Percentiles rank a stretch among this genome's conserved stretches.
Evolutionary conservation across 75 land plant species (phyloP).

Genomic region (Ceratopteris richardii): DNA sequence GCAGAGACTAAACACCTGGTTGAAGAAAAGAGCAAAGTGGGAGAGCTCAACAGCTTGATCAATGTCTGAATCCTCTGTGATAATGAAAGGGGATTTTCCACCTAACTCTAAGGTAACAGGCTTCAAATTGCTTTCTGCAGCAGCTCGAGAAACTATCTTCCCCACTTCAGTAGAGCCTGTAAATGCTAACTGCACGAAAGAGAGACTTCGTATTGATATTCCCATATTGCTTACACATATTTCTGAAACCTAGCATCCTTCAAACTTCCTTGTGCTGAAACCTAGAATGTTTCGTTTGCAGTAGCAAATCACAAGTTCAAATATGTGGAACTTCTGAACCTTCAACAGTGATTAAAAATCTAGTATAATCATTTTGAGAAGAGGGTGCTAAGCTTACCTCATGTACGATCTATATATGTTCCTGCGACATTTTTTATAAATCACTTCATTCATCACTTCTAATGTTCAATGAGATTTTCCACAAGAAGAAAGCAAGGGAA

Average conservation of each 20-base stretch:
- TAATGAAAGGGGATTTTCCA: conserved; percentile 47
- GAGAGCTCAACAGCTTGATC: conserved; percentile 48
- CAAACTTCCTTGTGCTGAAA: background rate
- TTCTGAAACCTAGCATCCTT: background rate
- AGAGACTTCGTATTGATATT: background rate
- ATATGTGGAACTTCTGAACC: too few relatives aligned
- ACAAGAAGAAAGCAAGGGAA: background rate
- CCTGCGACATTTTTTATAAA: too few relatives aligned
- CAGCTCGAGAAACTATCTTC: conserved; percentile 20
- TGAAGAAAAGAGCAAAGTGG: conserved; percentile 47
- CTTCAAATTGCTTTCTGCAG: conserved; percentile 44
- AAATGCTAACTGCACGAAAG: conserved; percentile 25
- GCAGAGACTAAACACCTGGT: conserved; percentile 17
- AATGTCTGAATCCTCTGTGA: conserved; percentile 45
- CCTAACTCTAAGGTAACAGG: conserved; percentile 46
- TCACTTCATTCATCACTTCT: too few relatives aligned
- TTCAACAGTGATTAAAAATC: too few relatives aligned
- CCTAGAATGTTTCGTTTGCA: background rate
- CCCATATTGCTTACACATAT: background rate
- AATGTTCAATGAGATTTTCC: too few relatives aligned
- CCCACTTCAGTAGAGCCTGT: conserved; percentile 47
- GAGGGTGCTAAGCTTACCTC: too few relatives aligned
- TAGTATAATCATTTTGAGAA: too few relatives aligned
- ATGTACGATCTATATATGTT: too few relatives aligned
- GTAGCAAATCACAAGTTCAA: too few relatives aligned